Base-by-base conservation (phyloP, 306 rosid species). In the Pachyrhizus erosus region DNA sequence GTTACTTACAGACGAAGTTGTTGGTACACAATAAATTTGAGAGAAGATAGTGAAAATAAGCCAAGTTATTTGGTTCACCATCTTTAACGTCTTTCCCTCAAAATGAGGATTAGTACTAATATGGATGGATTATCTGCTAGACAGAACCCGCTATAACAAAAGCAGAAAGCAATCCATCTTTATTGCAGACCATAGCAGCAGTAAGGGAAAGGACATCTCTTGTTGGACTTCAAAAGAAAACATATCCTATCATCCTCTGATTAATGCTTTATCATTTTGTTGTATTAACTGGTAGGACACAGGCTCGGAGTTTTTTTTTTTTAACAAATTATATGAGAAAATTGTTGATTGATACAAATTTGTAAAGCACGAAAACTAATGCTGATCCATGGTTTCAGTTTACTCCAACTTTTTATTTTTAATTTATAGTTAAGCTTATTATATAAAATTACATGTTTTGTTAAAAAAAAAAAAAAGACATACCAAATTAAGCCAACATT, bases 11-110 rank as follows among this genome's bases (percentile, higher is more conserved):
- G 79, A 61, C 12, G 70, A 55, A 81, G 85, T 81, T 2, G 85
- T 39, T 81, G 85, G 39, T 60, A 62, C 43, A 71, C 58, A 81
- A 54, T 85, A 24, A 81, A 70, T 70, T 73, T 79, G 80, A 79
- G 58, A 34, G 46, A 80, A 46, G 8, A 62, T 24, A 80, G 34
- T 42, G 43, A 43, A 37, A 27, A 27, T 17, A 14, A 29, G 40
- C 21, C 81, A 65, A 54, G 2, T 33, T 70, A 49, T 29, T 39
- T 51, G 66, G 26, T 52, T 55, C 24, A 54, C 61, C 78, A 33
- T 31, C 17, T 73, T 73, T 21, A 20, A 52, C 26, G 24, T 4
- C 29, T 76, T 69, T 48, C 40, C 14, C 62, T 15, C 0, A 67
- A 48, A 74, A 34, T 12, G 60, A 31, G 0, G 73, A 64, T 71